phyloP scores from a whole-genome alignment of 2,329 filamentous ascomycete species.

The Talaromyces sp. region DNA sequence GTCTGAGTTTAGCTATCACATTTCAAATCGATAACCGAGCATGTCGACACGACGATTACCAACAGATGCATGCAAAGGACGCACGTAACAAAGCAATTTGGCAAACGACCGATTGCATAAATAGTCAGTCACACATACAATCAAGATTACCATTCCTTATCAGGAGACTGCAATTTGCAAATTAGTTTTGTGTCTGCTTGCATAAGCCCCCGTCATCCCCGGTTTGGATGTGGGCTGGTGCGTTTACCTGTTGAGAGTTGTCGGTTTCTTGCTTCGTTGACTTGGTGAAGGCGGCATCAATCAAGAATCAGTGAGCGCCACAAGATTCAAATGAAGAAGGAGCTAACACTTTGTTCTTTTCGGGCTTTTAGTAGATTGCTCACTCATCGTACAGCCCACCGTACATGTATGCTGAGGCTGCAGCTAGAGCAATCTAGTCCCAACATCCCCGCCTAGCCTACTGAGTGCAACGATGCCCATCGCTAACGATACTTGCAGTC shows the following conservation, averaged over 20 bases:
- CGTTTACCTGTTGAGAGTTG: not conserved
- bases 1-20: not conserved
- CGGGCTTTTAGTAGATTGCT: not conserved
- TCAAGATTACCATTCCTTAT: not conserved
- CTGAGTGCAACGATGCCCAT: not conserved
- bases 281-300: not conserved
- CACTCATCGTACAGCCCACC: not conserved
- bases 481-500: not conserved
- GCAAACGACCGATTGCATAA: not conserved
- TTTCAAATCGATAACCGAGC: not conserved
- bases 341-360: not conserved
- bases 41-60: not conserved
- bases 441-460: not conserved
- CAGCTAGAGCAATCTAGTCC: not conserved
- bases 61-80: not conserved
- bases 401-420: not conserved
- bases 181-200: not conserved
- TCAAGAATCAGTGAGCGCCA: not conserved
- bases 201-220: not conserved
- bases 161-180: not conserved
- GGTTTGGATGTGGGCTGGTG: not conserved
- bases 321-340: not conserved
- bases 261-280: not conserved
- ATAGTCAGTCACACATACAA: constrained; percentile 2
- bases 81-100: not conserved